These are phyloP conservation scores for Globisporangium iwayamae DNA, from an alignment of 352 stramenopile genomes.

Conservation along the genomic window DNA sequence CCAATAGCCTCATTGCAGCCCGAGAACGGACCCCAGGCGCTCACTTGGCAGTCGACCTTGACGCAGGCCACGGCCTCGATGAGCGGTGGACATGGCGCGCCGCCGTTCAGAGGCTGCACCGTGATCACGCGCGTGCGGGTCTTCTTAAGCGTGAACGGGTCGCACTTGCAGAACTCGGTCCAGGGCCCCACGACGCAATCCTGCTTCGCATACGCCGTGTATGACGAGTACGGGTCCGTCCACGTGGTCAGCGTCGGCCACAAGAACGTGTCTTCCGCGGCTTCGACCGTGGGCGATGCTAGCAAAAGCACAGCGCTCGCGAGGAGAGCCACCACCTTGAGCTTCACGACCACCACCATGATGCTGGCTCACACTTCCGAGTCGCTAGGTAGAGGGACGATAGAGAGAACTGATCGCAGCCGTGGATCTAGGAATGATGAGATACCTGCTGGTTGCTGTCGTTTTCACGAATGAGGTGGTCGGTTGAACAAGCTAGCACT, in stretches of 20 bases:
- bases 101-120: slow-evolving; percentile 23
- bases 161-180: slow-evolving; percentile 27
- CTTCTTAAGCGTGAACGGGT: slow-evolving; percentile 29
- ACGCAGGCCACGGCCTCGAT: slow-evolving; percentile 20
- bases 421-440: neutral
- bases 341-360: slow-evolving; percentile 6
- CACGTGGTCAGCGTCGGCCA: neutral
- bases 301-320: neutral
- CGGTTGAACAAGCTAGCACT: neutral
- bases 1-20: slow-evolving; percentile 31
- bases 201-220: neutral
- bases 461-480: neutral
- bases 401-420: neutral
- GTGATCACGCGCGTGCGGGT: slow-evolving; percentile 29
- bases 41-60: slow-evolving; percentile 30
- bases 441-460: neutral
- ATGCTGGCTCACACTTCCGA: neutral
- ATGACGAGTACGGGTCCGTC: neutral
- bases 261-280: slow-evolving; percentile 7
- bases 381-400: neutral
- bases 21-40: slow-evolving; percentile 30
- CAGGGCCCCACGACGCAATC: slow-evolving; percentile 36
- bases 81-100: slow-evolving; percentile 25
- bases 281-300: neutral
- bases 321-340: neutral